A percentile compares a stretch with the other conserved stretches of the same genome.
Evolutionary conservation across 2,329 filamentous ascomycete species (phyloP).

Genomic region (Colletotrichum godetiae): DNA sequence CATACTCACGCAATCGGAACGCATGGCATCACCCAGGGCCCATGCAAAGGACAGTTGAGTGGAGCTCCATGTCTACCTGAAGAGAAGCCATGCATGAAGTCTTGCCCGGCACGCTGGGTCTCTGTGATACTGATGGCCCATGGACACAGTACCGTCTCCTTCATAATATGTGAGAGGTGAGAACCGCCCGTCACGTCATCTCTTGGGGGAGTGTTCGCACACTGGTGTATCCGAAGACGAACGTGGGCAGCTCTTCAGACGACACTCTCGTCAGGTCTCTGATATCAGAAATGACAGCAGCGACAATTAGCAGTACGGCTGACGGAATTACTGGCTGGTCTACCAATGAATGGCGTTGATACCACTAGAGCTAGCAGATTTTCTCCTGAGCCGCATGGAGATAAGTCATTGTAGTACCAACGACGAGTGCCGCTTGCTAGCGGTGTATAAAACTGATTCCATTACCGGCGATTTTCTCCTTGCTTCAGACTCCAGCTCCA

Average conservation of each 20-base stretch:
- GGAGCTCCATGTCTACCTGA: not conserved
- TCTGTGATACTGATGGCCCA: not conserved
- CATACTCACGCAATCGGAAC: conserved; percentile 18
- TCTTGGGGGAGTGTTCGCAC: not conserved
- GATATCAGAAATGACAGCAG: not conserved
- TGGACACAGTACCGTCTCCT: not conserved
- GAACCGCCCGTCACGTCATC: not conserved
- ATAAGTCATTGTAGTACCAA: not conserved
- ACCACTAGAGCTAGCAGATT: not conserved
- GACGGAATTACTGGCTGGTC: not conserved
- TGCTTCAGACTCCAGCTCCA: not conserved
- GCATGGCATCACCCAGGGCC: conserved; percentile 7
- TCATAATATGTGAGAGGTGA: not conserved
- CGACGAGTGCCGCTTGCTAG: not conserved
- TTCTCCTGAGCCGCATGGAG: not conserved
- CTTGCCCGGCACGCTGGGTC: not conserved
- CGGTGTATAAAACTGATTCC: not conserved
- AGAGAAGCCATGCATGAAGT: conserved; percentile 11
- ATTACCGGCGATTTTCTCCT: not conserved
- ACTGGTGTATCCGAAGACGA: not conserved
- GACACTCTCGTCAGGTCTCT: not conserved
- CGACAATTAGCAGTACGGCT: not conserved
- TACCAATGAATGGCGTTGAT: not conserved
- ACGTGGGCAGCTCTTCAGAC: not conserved
- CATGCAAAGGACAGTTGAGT: conserved; percentile 10